Conservation (phyloP, 1,284 basidiomycete species). For the Quambalaria eucalypti region DNA sequence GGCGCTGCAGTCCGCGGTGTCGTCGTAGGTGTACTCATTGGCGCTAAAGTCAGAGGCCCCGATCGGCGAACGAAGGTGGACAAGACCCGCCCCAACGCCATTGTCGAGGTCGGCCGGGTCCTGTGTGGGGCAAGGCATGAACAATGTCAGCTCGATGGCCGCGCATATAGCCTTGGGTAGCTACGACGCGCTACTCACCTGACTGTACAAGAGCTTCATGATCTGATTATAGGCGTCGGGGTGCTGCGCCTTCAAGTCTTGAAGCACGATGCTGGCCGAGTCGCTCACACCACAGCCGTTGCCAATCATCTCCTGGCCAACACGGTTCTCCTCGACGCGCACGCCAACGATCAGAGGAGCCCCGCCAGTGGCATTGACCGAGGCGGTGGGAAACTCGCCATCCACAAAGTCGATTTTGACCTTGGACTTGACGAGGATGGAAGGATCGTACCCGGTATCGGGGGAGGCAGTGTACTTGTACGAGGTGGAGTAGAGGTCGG, state of each 20-base stretch:
- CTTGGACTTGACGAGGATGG: not conserved
- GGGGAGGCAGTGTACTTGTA: not conserved
- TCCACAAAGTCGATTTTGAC: not conserved
- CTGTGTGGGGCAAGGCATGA: not conserved
- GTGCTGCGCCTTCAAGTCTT: constrained; percentile 20
- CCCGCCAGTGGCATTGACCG: not conserved
- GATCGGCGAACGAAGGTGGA: constrained; percentile 19
- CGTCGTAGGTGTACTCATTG: constrained; percentile 23
- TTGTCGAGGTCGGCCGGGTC: constrained; percentile 14
- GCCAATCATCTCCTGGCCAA: not conserved
- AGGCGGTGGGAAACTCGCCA: not conserved
- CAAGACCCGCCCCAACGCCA: constrained; percentile 15
- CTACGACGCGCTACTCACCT: not conserved
- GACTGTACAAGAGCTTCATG: constrained; percentile 15
- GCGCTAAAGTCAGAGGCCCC: constrained; percentile 26
- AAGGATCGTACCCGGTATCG: not conserved
- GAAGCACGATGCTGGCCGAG: constrained; percentile 20
- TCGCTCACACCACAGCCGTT: constrained; percentile 18
- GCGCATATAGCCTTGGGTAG: too few relatives aligned
- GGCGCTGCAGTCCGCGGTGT: constrained; percentile 19
- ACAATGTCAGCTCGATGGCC: not conserved
- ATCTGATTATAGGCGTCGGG: constrained; percentile 22
- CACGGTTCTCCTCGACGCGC: not conserved
- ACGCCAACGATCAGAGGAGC: not conserved
- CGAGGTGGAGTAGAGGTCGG: not conserved